Conservation (phyloP, 306 rosid species). For the Vigna reflexopilosa region DNA sequence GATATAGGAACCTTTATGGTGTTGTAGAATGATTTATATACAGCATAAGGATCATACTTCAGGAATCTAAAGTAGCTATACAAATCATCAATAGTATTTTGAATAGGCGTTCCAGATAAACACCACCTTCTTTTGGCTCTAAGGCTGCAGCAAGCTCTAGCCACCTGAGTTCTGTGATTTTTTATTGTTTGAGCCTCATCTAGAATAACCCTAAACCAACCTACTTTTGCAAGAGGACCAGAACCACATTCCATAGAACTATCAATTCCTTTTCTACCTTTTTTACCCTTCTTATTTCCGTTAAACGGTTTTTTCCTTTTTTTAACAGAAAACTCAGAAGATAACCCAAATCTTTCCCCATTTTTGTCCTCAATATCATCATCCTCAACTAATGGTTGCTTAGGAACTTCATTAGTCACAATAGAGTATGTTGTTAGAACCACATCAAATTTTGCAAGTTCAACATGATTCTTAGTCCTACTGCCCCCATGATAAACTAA, state of each 20-base stretch:
- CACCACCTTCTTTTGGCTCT: slow-evolving; percentile 99
- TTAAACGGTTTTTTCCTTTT: slow-evolving; percentile 70
- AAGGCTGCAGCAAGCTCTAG: slow-evolving; percentile 98
- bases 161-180: slow-evolving; percentile 99
- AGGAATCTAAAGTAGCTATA: slow-evolving; percentile 98
- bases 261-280: slow-evolving; percentile 73
- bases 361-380: slow-evolving; percentile 79
- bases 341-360: slow-evolving; percentile 71
- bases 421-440: slow-evolving; percentile 93
- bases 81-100: slow-evolving; percentile 89
- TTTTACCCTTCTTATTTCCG: slow-evolving; percentile 72
- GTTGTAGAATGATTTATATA: slow-evolving; percentile 79
- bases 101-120: slow-evolving; percentile 98
- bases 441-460: slow-evolving; percentile 83
- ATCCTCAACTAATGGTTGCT: slow-evolving; percentile 84
- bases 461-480: slow-evolving; percentile 87
- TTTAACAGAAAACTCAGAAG: slow-evolving; percentile 67
- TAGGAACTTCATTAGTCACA: slow-evolving; percentile 94
- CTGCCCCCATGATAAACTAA: slow-evolving; percentile 89
- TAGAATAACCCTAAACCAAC: slow-evolving; percentile 94
- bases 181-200: slow-evolving; percentile 99
- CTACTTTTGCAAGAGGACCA: slow-evolving; percentile 91
- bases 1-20: slow-evolving; percentile 93
- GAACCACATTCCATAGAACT: slow-evolving; percentile 63
- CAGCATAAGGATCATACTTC: slow-evolving; percentile 93